Conservation (phyloP, 331 rosid genomes). For the Acacia concinna region DNA sequence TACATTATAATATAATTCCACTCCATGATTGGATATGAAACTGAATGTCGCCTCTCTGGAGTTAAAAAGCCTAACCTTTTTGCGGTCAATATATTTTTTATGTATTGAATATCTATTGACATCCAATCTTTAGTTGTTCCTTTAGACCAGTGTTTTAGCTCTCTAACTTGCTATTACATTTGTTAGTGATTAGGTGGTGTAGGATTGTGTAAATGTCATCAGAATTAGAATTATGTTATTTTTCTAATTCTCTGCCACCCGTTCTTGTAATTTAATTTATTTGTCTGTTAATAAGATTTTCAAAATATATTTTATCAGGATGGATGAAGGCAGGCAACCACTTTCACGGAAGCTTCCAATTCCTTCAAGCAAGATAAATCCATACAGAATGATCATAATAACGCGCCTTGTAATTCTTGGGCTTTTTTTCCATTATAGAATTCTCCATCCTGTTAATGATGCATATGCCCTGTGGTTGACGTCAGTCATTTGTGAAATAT, state of each 20-base stretch:
- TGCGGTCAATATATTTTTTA: neutral
- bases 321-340: constrained; percentile 99
- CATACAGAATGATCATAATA: constrained; percentile 82
- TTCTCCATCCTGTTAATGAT: constrained; percentile 91
- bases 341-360: constrained; percentile 85
- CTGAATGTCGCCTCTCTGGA: neutral
- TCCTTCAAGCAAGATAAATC: constrained; percentile 94
- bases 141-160: neutral
- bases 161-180: neutral
- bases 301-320: constrained; percentile 54
- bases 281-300: constrained; percentile 18
- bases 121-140: neutral
- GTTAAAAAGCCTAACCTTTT: neutral
- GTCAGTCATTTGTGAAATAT: constrained; percentile 95
- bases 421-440: constrained; percentile 85
- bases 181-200: constrained; percentile 13
- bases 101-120: neutral
- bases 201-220: neutral
- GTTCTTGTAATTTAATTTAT: neutral
- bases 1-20: neutral
- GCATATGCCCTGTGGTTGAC: constrained; percentile 98
- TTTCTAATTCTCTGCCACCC: neutral
- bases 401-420: constrained; percentile 82
- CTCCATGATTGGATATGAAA: constrained; percentile 18
- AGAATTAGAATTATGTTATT: neutral